Base-by-base conservation (phyloP, 257 asterid genomes). In the Haberlea rhodopensis region DNA sequence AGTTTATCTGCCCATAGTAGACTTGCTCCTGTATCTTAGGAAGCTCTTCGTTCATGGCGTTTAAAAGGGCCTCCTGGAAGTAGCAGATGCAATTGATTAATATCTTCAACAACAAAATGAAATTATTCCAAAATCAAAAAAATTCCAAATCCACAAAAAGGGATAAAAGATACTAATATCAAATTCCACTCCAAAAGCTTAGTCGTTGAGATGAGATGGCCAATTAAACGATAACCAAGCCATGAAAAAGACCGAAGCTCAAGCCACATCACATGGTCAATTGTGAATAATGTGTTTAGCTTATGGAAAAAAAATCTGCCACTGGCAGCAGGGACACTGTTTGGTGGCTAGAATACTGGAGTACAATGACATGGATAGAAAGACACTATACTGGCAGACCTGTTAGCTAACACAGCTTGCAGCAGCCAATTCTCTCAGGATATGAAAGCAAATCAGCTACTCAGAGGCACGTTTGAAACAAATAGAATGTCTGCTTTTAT, bases 21-120 rank as follows among this genome's bases (percentile, higher is more conserved):
- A 94, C 99, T 77, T 85, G 97, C 83, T 94, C 99, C 81, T 94
- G 99, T 80, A 94, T 83, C 79, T 81, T 86, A 57, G 99, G 90
- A 77, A 90, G 96, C 79, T 94, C 99, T 13, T 90, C 99, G 5
- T 87, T 90, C 97, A 94, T 94, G 66, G 99, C 95, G 80, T 76
- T 94, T 37, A 87, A 66, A 69, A 87, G 90, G 56, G 94, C 85
- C 65, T 94, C 99, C 99, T 94, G 91, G 60, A 70, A 73, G 72
- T 62, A 69, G 74, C 59, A 79, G 71, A 79, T 32, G 53, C 66
- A 72, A 43, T 28, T 61, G 69, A 24, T 21, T 56, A 0, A 21
- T 25, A n/a, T n/a, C 56, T 40, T 37, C 6, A 16, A 62, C 62
- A 28, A 11, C 57, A 53, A 27, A 19, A 67, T 45, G 11, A 32